These are phyloP conservation scores for Colletotrichum kahawae DNA, from an alignment of 2,329 filamentous ascomycete species.

Conservation along the genomic window DNA sequence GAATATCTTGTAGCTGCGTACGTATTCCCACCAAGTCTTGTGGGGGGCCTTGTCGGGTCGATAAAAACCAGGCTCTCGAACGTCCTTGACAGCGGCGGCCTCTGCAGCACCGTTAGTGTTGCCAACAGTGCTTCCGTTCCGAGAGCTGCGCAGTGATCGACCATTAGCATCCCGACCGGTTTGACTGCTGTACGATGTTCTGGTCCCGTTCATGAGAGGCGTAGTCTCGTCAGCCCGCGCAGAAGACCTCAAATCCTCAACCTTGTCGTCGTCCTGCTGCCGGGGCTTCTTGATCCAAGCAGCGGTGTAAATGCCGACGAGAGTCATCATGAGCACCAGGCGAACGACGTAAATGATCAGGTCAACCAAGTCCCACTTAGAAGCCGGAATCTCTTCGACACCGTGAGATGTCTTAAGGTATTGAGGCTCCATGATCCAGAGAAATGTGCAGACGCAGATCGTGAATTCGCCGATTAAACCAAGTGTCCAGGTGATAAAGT, in stretches of 20 bases:
- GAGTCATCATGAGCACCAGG: constrained; percentile 66
- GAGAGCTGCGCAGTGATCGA: constrained; percentile 18
- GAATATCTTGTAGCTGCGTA: constrained; percentile 90
- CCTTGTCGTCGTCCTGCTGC: constrained; percentile 39
- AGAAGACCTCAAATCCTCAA: constrained; percentile 38
- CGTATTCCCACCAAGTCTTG: constrained; percentile 95
- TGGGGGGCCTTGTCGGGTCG: constrained; percentile 85
- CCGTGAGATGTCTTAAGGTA: constrained; percentile 8
- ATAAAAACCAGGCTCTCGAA: constrained; percentile 78
- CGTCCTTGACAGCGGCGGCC: constrained; percentile 54
- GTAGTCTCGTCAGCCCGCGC: constrained; percentile 60
- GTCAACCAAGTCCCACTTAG: constrained; percentile 67
- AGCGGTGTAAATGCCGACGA: constrained; percentile 55
- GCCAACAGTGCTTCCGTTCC: constrained; percentile 29
- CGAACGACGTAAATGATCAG: constrained; percentile 71
- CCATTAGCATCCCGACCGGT: constrained; percentile 27
- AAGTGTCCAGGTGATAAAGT: constrained; percentile 80
- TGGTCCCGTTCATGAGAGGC: constrained; percentile 61
- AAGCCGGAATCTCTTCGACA: neutral
- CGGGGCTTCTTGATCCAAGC: constrained; percentile 46
- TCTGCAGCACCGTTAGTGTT: constrained; percentile 44
- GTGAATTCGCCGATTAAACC: constrained; percentile 75
- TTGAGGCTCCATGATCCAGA: constrained; percentile 58
- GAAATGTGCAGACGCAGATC: constrained; percentile 72
- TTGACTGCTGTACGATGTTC: constrained; percentile 39